A percentile compares a stretch with the other conserved stretches of the same genome.
These are phyloP conservation scores for Talaromyces sp. DNA, from an alignment of 2,329 filamentous ascomycete genomes.

Conservation along the genomic window DNA sequence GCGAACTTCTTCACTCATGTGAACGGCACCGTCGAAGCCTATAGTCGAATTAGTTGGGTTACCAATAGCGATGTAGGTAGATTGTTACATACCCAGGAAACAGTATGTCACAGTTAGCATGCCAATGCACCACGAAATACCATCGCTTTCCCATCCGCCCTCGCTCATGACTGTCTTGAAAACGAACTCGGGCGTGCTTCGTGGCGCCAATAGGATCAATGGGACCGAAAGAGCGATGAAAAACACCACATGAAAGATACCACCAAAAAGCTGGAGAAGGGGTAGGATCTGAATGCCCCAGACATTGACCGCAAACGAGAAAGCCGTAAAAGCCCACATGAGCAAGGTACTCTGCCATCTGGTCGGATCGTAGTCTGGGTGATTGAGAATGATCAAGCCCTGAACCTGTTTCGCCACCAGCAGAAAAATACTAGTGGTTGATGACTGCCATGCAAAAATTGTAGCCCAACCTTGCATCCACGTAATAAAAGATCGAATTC, in stretches of 20 bases:
- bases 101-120: conserved; percentile 30
- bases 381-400: conserved; percentile 35
- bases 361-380: conserved; percentile 32
- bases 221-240: conserved; percentile 40
- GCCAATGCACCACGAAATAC: conserved; percentile 46
- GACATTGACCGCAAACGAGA: conserved; percentile 36
- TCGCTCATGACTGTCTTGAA: conserved; percentile 46
- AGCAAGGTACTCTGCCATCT: conserved; percentile 42
- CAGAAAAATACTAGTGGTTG: conserved; percentile 33
- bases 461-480: conserved; percentile 29
- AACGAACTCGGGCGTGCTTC: conserved; percentile 36
- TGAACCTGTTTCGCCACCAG: conserved; percentile 35
- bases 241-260: conserved; percentile 32
- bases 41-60: not conserved
- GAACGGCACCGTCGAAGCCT: conserved; percentile 49
- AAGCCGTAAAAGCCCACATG: conserved; percentile 33
- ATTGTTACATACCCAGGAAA: conserved; percentile 25
- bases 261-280: conserved; percentile 26
- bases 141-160: conserved; percentile 44
- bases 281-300: conserved; percentile 31
- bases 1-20: conserved; percentile 47
- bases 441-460: conserved; percentile 37
- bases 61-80: not conserved
- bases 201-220: conserved; percentile 32
- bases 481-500: conserved; percentile 16